Conservation (phyloP, 108 stramenopile genomes). For the Skeletonema tropicum region DNA sequence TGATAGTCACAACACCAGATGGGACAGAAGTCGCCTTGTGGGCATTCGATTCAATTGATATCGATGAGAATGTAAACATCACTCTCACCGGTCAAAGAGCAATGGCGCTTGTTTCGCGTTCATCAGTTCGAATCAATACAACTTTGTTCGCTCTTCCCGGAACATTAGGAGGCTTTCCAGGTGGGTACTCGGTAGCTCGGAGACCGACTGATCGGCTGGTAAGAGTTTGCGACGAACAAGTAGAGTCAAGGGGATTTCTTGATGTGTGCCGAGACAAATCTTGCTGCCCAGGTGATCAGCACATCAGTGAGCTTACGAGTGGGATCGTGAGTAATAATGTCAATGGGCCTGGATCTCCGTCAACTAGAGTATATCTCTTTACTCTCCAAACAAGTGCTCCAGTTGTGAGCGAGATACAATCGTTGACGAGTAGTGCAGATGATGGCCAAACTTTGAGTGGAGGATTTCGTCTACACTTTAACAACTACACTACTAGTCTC, state of each 20-base stretch:
- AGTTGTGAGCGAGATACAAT: conserved; percentile 60
- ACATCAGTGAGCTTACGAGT: conserved; percentile 30
- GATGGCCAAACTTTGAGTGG: conserved; percentile 59
- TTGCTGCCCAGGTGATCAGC: conserved; percentile 54
- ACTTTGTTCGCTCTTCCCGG: conserved; percentile 55
- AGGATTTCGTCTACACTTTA: conserved; percentile 55
- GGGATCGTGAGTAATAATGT: conserved; percentile 65
- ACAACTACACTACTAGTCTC: conserved; percentile 35
- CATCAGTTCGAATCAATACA: conserved; percentile 65
- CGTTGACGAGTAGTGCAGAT: conserved; percentile 42
- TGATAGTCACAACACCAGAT: conserved; percentile 51
- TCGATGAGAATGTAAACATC: conserved; percentile 71
- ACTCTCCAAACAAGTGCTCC: conserved; percentile 64
- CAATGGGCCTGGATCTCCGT: conserved; percentile 80
- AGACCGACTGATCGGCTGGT: conserved; percentile 41
- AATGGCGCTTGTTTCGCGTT: conserved; percentile 63
- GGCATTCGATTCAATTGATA: conserved; percentile 75
- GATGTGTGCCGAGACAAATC: conserved; percentile 28
- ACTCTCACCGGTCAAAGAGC: conserved; percentile 75
- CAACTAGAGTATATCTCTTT: conserved; percentile 61
- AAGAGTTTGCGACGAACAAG: conserved; percentile 44
- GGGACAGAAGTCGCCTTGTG: conserved; percentile 82
- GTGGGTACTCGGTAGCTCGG: conserved; percentile 69
- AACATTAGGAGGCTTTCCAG: conserved; percentile 80
- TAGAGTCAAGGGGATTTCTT: conserved; percentile 25